Evolutionary conservation across 2,329 filamentous ascomycete species (phyloP), one percentile per base, ranked within the genome.

Genomic region (Scedosporium aurantiacum): DNA sequence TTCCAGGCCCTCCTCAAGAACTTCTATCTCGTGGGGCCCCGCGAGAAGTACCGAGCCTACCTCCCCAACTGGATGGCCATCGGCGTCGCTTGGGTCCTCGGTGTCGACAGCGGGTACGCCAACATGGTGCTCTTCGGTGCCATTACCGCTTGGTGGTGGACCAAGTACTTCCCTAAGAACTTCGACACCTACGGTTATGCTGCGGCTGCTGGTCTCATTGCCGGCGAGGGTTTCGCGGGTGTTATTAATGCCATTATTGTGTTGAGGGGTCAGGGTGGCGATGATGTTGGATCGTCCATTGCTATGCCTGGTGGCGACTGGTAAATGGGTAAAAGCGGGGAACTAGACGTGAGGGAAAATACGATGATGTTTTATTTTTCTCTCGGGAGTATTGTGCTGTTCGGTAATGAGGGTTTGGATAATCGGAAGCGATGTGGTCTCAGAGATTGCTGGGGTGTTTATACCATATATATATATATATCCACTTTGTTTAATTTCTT

Each of bases 31-130:
- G 74, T 75, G 27, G 82, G 81, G 18, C 67, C 71, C 5, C 76
- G 77, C 47, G 78, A 79, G 65, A 83, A 82, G 74, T 79, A 83
- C 69, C 73, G 79, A 59, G 69, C 73, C n/a, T 85, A 78, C 69
- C 77, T 84, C 62, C 83, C 83, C 63, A 86, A 85, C 74, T 83
- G 82, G 78, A 84, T 84, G 80, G 78, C 79, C 47, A 74, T 86
- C 14, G 81, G 80, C 60, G 76, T 86, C 28, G 81, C 82, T 2
- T 85, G 84, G 71, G 78, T 84, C 5, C 68, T 86, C 2, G 80
- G 82, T 0, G 76, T 79, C 18, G 82, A 83, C 4, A 68, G 65
- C 25, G 75, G 78, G 23, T 84, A 84, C 66, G 77, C 78, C n/a
- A 81, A 78, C 16, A 82, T 83, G 2, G 82, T 84, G 71, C 67